These are phyloP conservation scores for Termitomyces sp. DNA, from an alignment of 768 basidiomycete species.

Conservation along the genomic window DNA sequence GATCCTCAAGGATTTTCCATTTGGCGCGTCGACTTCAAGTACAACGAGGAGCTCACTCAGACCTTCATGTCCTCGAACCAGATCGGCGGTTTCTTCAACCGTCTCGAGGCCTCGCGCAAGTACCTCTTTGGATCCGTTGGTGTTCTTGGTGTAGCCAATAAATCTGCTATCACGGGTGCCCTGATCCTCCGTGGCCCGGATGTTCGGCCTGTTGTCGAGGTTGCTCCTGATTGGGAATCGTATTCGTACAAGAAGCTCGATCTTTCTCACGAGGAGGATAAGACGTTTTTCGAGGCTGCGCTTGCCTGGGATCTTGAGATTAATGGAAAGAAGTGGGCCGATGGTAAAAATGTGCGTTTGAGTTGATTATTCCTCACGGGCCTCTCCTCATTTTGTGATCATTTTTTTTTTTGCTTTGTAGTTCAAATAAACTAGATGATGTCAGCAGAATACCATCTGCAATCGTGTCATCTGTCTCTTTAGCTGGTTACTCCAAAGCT, in stretches of 20 bases:
- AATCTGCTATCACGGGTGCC: slow-evolving; percentile 76
- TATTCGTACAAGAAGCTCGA: slow-evolving; percentile 80
- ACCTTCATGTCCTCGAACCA: slow-evolving; percentile 95
- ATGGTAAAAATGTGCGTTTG: slow-evolving; percentile 69
- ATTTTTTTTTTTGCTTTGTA: background rate
- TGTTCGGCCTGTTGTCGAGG: slow-evolving; percentile 59
- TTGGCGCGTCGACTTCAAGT: slow-evolving; percentile 95
- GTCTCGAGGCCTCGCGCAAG: slow-evolving; percentile 94
- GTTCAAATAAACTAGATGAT: background rate
- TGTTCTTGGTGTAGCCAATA: slow-evolving; percentile 76
- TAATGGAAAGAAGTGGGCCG: slow-evolving; percentile 72
- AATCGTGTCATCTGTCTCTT: background rate
- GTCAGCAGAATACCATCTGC: background rate
- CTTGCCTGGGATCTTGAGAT: slow-evolving; percentile 92
- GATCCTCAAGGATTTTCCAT: slow-evolving; percentile 86
- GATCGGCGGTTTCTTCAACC: slow-evolving; percentile 96
- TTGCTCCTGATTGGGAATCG: slow-evolving; percentile 89
- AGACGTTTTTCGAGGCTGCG: slow-evolving; percentile 86
- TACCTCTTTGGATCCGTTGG: slow-evolving; percentile 92
- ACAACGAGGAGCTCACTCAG: slow-evolving; percentile 88
- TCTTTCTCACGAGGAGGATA: slow-evolving; percentile 64
- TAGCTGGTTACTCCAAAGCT: background rate
- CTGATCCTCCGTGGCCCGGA: slow-evolving; percentile 83
- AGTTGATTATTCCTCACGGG: background rate
- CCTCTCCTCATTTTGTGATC: background rate